Base-by-base conservation (phyloP, 176 grass and related monocot genomes). In the Elymus sibiricus region DNA sequence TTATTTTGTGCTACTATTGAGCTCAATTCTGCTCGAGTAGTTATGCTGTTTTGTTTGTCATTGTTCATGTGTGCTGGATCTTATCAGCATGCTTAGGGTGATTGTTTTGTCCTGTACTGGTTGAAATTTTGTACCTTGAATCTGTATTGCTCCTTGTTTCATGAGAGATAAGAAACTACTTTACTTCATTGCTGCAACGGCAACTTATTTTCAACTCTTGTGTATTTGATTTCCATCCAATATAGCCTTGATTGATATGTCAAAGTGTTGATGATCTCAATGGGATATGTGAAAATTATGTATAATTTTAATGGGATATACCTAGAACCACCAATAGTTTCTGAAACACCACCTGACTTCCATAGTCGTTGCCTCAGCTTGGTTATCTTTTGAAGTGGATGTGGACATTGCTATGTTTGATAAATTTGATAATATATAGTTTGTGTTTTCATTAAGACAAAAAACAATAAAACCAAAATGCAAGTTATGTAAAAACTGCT, bases 111-210 rank as follows among this genome's bases (percentile, higher is more conserved):
- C 55, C 9, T 65, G 11, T 9, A 24, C 25, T 53, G 25, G 24
- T 84, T 29, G 29, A 79, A 78, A 17, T 62, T 68, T 70, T 39
- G 15, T 73, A 1, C 39, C 9, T 80, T 32, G 2, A 82, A 82
- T 55, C 34, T 70, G 25, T 37, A 82, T 24, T 63, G 25, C 38
- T 66, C 42, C 59, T 70, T 40, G 79, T 78, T 58, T 58, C 6
- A 8, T 82, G 26, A 89, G 40, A 80, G 64, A 74, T 58, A 89
- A 79, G 35, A 79, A 84, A 31, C 74, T 47, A 3, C 13, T 44
- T 75, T 70, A 32, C 21, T 35, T 65, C 79, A 13, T 66, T 65
- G 3, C 8, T 79, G 66, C 64, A 73, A 39, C 13, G 29, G n/a
- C 13, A 26, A n/a, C 49, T 65, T 51, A 31, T 29, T 46, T 58